These are phyloP conservation scores for Carallia brachiata DNA, from an alignment of 345 rosid genomes.

Conservation along the genomic window DNA sequence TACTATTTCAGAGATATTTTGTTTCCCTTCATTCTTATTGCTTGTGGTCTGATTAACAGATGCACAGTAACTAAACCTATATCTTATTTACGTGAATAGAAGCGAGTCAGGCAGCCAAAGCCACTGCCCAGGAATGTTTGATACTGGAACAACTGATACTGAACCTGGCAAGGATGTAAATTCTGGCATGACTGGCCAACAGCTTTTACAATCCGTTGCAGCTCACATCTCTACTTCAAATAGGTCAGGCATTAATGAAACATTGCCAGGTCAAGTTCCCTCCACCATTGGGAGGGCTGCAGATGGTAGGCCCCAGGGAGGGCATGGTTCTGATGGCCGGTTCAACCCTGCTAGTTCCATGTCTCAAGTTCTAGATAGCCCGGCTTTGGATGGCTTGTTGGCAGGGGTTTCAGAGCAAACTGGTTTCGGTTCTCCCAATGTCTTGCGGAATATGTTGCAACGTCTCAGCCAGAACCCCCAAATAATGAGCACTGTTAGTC, in stretches of 20 bases:
- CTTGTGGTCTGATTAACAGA: background rate
- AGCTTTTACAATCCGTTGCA: conserved; percentile 62
- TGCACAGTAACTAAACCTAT: background rate
- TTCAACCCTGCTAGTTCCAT: conserved; percentile 52
- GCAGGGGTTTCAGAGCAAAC: conserved; percentile 68
- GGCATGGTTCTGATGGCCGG: conserved; percentile 39
- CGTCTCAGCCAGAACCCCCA: conserved; percentile 82
- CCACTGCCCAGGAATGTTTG: conserved; percentile 27
- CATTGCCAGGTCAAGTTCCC: conserved; percentile 21
- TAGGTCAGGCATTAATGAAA: conserved; percentile 20
- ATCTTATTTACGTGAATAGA: conserved; percentile 36
- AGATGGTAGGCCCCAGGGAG: conserved; percentile 30
- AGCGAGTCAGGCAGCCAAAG: conserved; percentile 48
- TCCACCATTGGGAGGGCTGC: conserved; percentile 8
- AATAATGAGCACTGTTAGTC: conserved; percentile 76
- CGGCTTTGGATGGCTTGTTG: conserved; percentile 66
- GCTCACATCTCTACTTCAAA: conserved; percentile 41
- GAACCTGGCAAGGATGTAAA: conserved; percentile 34
- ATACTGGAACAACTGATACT: conserved; percentile 39
- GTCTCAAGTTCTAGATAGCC: conserved; percentile 71
- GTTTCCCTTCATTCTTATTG: too few species aligned
- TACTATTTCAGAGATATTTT: too few species aligned
- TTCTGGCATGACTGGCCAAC: conserved; percentile 44
- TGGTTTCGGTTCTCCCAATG: conserved; percentile 76
- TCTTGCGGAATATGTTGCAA: conserved; percentile 79